Evolutionary conservation across 2,329 filamentous ascomycete species (phyloP), one percentile per base, ranked within the genome.

Genomic region (Rutstroemia sp.): DNA sequence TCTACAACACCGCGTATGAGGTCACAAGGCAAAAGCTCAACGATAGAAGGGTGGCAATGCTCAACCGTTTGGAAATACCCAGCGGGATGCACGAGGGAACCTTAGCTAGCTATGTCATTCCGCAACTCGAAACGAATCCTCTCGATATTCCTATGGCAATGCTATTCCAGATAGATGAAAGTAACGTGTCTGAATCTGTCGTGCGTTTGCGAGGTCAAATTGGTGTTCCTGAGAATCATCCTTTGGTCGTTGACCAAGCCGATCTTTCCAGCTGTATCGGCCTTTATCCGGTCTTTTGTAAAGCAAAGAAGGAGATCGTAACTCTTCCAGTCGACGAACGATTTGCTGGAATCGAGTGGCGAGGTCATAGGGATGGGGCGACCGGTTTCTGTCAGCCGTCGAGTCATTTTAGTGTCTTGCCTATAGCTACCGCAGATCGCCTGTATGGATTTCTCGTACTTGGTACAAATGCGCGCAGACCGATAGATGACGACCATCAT

Each of bases 141-240:
- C 42, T 56, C 10, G 66, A 68, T 37, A 62, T 68, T 10, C 57
- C 65, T 10, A 63, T 68, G 63, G 64, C 65, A 2, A 19, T 68
- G 3, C 37, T 68, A 3, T 68, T 66, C 34, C 62, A 62, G 41
- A 45, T 58, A 10, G 66, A 67, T 45, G 63, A 66, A 27, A 60
- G 66, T 14, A 54, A 52, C 12, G 3, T 49, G 9, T 52, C 60
- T 21, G 62, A 52, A 12, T 48, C 49, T 9, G 44, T 18, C 12
- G 23, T 54, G 2, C 30, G 64, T 7, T 6, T 56, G 9, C 49
- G 49, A 27, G 62, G 62, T 10, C 54, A 56, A 5, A 61, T 67
- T 53, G 66, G 66, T 1, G 54, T 68, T 2, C 65, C 65, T 5
- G 34, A 58, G 4, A 21, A 52, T 7, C 65, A 67, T 46, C 60